Evolutionary conservation across 208 protist species (phyloP), one percentile per base, ranked within the genome.

Genomic region (Crithidia mellificae): DNA sequence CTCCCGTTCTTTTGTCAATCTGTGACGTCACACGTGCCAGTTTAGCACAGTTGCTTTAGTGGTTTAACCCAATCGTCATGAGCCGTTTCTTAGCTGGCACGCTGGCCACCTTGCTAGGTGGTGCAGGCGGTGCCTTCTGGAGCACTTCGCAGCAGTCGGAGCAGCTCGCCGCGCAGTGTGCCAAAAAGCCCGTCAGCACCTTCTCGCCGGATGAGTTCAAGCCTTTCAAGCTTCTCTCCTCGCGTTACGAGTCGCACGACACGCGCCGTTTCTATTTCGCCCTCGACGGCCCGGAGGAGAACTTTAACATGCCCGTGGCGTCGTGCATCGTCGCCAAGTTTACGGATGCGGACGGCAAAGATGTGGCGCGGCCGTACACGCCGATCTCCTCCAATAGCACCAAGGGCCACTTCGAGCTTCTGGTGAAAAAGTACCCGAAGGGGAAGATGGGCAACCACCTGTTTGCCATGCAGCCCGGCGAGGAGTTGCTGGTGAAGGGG

Each of bases 361-460:
- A 87, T n/a, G 93, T 96, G 29, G 74, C 82, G 17, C 91, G 91
- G n/a, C 91, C 91, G 5, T 97, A 96, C 78, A 96, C 91, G 7
- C 91, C 91, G 25, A 85, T 96, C 59, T 83, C 83, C 3, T 74
- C 80, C 25, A 80, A 77, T 62, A 79, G 55, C 47, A 86, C 88
- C 36, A 88, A 90, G 70, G 91, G 91, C 20, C 68, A 83, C 63
- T 93, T 97, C 64, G 88, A 96, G 29, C 57, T 95, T 12, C 19
- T 96, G 17, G 80, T 96, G 34, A 95, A 95, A 63, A 78, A 78
- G 67, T 98, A 97, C 67, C 82, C 80, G 19, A 90, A 87, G 63
- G 85, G 85, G 32, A 96, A 92, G 78, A 97, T 98, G 94, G 88
- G 88, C 30, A 90, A 85, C 63, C 81, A 98, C 66, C 68, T 98